These are phyloP conservation scores for Ophiostoma pallidulum DNA, from an alignment of 2,329 filamentous ascomycete species.

Conservation along the genomic window DNA sequence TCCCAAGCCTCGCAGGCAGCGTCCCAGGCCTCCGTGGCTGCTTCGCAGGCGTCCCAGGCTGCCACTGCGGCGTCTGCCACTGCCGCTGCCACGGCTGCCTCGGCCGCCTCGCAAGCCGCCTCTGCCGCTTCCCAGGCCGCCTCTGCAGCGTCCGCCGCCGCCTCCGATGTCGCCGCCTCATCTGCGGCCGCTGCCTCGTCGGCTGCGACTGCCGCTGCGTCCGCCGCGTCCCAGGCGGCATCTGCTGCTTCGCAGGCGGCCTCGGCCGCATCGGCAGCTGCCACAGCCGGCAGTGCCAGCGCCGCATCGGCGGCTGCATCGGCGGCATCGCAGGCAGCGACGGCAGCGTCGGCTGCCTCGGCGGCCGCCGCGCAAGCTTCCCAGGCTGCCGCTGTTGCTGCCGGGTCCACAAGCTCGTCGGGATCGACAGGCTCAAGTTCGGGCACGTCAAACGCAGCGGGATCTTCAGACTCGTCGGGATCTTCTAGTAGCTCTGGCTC, in stretches of 20 bases:
- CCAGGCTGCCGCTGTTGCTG: not conserved
- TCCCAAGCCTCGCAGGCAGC: not conserved
- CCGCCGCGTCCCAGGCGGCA: not conserved
- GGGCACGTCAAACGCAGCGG: not conserved
- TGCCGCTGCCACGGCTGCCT: not conserved
- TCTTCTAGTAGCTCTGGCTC: no score
- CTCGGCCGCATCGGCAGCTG: not conserved
- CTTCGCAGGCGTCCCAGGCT: not conserved
- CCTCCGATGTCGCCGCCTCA: not conserved
- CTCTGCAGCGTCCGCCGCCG: not conserved
- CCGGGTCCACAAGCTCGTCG: no score
- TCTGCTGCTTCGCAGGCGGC: not conserved
- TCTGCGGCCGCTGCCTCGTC: not conserved
- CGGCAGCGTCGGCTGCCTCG: not conserved
- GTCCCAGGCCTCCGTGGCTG: not conserved
- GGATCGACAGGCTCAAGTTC: not conserved
- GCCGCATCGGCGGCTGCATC: not conserved
- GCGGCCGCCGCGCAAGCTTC: not conserved
- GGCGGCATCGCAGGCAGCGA: not conserved
- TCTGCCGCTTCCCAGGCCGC: not conserved
- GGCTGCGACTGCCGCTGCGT: not conserved
- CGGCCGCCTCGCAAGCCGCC: not conserved
- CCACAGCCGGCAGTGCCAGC: not conserved
- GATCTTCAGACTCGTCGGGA: no score
- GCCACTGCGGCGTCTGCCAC: not conserved